Base-by-base conservation (phyloP, 306 rosid species). In the Erythrophleum fordii region DNA sequence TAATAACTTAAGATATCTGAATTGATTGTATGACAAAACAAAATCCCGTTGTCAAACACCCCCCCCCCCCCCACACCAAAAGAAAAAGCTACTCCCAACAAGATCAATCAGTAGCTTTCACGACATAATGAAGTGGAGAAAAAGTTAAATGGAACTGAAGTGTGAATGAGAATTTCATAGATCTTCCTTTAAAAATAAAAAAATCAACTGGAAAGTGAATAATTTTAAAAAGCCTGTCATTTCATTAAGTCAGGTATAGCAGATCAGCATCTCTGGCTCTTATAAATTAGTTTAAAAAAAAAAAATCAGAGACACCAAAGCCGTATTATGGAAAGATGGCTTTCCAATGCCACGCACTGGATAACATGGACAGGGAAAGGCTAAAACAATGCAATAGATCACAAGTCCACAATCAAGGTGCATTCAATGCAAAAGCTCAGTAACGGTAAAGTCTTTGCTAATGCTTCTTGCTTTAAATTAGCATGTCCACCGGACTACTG, bases 31-130 rank as follows among this genome's bases (percentile, higher is more conserved):
- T 37, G 52, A 60, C 34, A 48, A 26, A 46, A 9, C 73, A 67
- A 67, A 28, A 22, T 18, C 5, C 39, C 60, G 34, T 45, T 53
- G 77, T 28, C 60, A 46, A 28, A 42, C n/a, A 76, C n/a, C n/a
- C n/a, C n/a, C n/a, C n/a, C n/a, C n/a, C n/a, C n/a, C n/a, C n/a
- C n/a, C n/a, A n/a, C n/a, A n/a, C n/a, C n/a, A 66, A 37, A 70
- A 23, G 56, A 22, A 80, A 73, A 69, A 10, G 23, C 52, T 44
- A 16, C 16, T 61, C 70, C n/a, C 83, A 85, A 77, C 22, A 45
- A 2, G 44, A 60, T 31, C 58, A 77, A 77, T 67, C 34, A 25
- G 25, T 56, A 56, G 39, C 45, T 72, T 78, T 28, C 62, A 56
- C 72, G 17, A 28, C n/a, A 34, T 10, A 64, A 44, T 59, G 68